Evolutionary conservation across 208 protist genomes (phyloP), one percentile per base, ranked within the genome.

Genomic region (Trypanosomatidae sp.): DNA sequence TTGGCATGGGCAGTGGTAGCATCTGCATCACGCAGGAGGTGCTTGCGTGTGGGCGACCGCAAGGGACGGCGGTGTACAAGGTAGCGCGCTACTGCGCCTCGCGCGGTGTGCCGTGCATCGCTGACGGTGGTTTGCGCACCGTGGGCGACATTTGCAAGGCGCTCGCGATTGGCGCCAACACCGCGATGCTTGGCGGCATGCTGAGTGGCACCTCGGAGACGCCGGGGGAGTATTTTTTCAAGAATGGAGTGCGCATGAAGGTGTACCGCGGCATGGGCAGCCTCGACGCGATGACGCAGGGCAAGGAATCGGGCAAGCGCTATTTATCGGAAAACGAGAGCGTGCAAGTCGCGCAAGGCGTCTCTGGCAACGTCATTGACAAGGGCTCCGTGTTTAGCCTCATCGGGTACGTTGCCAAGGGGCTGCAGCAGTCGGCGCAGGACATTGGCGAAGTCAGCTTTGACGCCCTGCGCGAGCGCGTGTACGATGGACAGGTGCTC

Each of bases 11-110:
- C 51, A 88, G 83, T 26, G 97, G 97, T 19, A 97, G 91, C 52
- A 99, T 99, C 66, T 98, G 94, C 87, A 98, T 96, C 48, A 98
- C 96, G 20, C 95, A 98, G 67, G 92, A 97, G 64, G 69, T 97
- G 22, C 78, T 91, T 44, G 94, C 87, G 30, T 96, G 84, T 33
- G 94, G 96, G 20, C 82, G 96, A 13, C 94, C 96, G 33, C 96
- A 98, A 68, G 91, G 78, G 13, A 97, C 96, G 6, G 90, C 94
- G 7, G 88, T 98, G 21, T 97, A 93, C 68, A 87, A 95, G 57
- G 89, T 96, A 7, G 63, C 57, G 6, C 61, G 70, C 33, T 95
- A 93, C 71, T 86, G 84, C 46, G 64, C 75, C 21, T 67, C 79
- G 13, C 84, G 76, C 42, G 91, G 90, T 33, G 82, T 98, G 2